Conservation (phyloP, 148 eudicot species). For the Vaccinium vitisidaea region DNA sequence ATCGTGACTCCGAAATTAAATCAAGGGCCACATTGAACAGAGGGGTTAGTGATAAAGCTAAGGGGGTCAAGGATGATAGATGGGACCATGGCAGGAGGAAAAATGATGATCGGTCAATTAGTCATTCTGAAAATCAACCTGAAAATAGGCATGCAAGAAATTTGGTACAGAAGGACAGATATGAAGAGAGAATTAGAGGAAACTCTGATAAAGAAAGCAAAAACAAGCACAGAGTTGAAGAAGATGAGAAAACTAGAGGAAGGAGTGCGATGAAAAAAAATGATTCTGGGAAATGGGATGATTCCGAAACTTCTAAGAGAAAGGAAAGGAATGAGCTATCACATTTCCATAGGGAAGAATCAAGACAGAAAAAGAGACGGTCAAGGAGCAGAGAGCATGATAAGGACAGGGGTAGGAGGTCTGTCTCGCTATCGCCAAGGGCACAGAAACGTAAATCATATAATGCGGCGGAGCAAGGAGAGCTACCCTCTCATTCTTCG, state of each 20-base stretch:
- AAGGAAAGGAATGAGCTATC: constrained; percentile 44
- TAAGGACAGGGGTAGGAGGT: constrained; percentile 55
- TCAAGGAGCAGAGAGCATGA: constrained; percentile 75
- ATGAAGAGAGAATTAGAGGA: constrained; percentile 36
- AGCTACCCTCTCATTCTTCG: constrained; percentile 40
- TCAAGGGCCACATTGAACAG: constrained; percentile 32
- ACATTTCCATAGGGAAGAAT: constrained; percentile 41
- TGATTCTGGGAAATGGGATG: constrained; percentile 46
- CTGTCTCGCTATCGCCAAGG: constrained; percentile 65
- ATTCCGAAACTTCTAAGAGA: constrained; percentile 37
- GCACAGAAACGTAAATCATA: constrained; percentile 44
- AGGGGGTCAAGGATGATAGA: constrained; percentile 34
- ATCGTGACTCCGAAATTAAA: constrained; percentile 29
- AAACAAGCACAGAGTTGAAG: constrained; percentile 47
- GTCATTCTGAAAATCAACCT: constrained; percentile 38
- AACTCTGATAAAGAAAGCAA: constrained; percentile 50
- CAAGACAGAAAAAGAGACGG: constrained; percentile 59
- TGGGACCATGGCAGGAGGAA: constrained; percentile 37
- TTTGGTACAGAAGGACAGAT: constrained; percentile 27
- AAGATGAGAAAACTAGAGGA: constrained; percentile 48
- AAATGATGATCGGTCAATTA: constrained; percentile 34
- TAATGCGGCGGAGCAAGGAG: constrained; percentile 44
- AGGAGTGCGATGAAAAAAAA: constrained; percentile 43
- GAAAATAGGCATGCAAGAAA: constrained; percentile 42
- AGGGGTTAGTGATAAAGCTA: constrained; percentile 17